phyloP scores from a whole-genome alignment of 805 yeast species.

The Hermanozyma aechmeae region DNA sequence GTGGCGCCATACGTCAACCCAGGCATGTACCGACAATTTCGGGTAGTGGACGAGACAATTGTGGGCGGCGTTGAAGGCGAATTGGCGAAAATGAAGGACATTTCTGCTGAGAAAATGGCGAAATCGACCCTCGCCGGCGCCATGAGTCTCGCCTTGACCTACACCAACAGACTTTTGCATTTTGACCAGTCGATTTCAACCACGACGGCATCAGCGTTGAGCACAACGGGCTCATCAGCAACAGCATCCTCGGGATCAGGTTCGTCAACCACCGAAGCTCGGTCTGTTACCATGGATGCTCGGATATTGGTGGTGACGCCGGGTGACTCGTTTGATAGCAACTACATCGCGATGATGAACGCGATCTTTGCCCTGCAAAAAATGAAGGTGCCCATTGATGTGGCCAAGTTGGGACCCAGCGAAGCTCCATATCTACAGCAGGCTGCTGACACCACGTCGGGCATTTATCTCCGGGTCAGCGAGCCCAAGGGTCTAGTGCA shows the following conservation, averaged over 20 bases:
- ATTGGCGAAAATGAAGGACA: constrained; percentile 32
- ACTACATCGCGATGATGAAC: constrained; percentile 91
- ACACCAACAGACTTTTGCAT: constrained; percentile 59
- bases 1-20: constrained; percentile 23
- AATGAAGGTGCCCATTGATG: constrained; percentile 81
- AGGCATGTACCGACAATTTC: constrained; percentile 80
- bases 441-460: constrained; percentile 91
- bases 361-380: constrained; percentile 94
- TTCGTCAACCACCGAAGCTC: no score
- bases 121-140: constrained; percentile 58
- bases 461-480: constrained; percentile 66
- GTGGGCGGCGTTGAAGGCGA: constrained; percentile 54
- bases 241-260: no score
- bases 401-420: constrained; percentile 59
- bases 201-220: constrained; percentile 35
- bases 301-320: constrained; percentile 52
- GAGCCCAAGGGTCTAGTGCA: constrained; percentile 75
- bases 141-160: constrained; percentile 70
- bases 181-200: constrained; percentile 37
- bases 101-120: constrained; percentile 14
- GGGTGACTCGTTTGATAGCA: constrained; percentile 60
- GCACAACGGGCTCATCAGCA: constrained; percentile 1
- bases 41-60: constrained; percentile 67
- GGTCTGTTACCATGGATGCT: constrained; percentile 28
- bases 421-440: constrained; percentile 85